Conservation (phyloP, 768 basidiomycete species). For the Kwoniella europaea region DNA sequence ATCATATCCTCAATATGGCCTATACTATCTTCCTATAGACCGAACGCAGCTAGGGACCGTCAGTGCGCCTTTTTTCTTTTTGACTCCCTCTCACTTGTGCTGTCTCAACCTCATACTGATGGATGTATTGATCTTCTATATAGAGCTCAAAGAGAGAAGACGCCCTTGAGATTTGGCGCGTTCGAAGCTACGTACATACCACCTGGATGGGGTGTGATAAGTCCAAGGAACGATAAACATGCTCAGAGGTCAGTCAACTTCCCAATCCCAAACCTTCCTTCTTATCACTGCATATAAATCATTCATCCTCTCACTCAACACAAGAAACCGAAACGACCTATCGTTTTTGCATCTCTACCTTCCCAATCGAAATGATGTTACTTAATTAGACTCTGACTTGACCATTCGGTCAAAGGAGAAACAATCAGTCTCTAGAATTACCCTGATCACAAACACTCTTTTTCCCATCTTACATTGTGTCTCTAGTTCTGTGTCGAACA, state of each 20-base stretch:
- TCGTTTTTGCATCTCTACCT: not conserved
- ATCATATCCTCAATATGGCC: conserved; percentile 43
- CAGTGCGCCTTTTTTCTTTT: conserved; percentile 24
- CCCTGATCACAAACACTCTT: conserved; percentile 28
- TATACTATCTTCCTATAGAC: conserved; percentile 43
- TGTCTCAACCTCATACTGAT: not conserved
- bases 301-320: not conserved
- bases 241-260: conserved; percentile 52
- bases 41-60: conserved; percentile 43
- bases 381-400: conserved; percentile 52
- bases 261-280: no score
- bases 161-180: conserved; percentile 50
- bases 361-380: conserved; percentile 36
- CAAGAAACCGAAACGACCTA: no score
- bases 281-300: no score
- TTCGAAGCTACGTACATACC: conserved; percentile 53
- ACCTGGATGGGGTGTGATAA: conserved; percentile 40
- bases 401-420: conserved; percentile 33
- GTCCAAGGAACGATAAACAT: conserved; percentile 51
- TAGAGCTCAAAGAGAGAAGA: conserved; percentile 31
- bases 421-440: conserved; percentile 33
- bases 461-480: not conserved
- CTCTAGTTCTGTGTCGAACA: not conserved
- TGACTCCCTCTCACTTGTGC: not conserved
- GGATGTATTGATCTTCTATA: conserved; percentile 6